These are phyloP conservation scores for Leptomonas seymouri DNA, from an alignment of 208 protist species.

Conservation along the genomic window DNA sequence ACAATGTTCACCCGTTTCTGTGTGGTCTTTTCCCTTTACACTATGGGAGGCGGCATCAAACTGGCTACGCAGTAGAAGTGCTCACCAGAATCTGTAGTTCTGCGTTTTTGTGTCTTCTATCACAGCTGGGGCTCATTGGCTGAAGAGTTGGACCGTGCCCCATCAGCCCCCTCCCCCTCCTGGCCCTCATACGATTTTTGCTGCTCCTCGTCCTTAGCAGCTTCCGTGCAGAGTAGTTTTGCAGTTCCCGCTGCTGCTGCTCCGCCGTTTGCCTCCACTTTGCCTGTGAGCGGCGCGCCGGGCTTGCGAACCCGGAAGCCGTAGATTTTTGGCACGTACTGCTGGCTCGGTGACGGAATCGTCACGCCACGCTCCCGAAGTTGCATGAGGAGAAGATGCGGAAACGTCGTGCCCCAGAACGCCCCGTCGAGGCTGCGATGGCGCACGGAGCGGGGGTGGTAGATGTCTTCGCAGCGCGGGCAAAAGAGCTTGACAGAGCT, in stretches of 20 bases:
- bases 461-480: conserved; percentile 98
- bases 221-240: background rate
- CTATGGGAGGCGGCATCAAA: background rate
- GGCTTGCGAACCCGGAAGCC: conserved; percentile 95
- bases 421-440: conserved; percentile 96
- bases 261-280: background rate
- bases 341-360: conserved; percentile 59
- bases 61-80: background rate
- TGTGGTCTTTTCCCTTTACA: background rate
- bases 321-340: conserved; percentile 97
- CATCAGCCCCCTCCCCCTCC: background rate
- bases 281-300: conserved; percentile 22
- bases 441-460: conserved; percentile 92
- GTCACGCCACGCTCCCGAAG: conserved; percentile 61
- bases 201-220: conserved; percentile 8
- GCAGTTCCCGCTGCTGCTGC: background rate
- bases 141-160: conserved; percentile 5
- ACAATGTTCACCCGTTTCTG: too few species aligned
- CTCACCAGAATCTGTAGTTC: background rate
- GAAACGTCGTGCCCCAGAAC: conserved; percentile 98
- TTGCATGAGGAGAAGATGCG: conserved; percentile 93
- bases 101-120: conserved; percentile 11
- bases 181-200: conserved; percentile 1
- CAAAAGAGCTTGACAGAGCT: conserved; percentile 97
- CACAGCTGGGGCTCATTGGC: conserved; percentile 4